Conservation (phyloP, 2,329 filamentous ascomycete genomes). For the Cladosporium colombiae region DNA sequence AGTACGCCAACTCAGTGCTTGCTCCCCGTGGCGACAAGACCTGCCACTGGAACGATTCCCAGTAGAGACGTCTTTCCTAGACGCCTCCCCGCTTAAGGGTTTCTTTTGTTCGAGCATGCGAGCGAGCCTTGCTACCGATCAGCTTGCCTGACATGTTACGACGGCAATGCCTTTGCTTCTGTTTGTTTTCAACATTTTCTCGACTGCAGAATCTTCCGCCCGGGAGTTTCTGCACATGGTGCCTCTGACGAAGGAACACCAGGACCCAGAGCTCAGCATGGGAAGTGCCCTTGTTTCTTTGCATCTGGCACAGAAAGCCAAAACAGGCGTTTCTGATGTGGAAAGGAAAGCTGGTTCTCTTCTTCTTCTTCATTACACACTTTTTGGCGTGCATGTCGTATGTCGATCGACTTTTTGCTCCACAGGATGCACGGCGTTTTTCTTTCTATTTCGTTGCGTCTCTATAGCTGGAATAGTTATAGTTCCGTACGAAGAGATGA, state of each 20-base stretch:
- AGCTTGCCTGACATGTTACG: not conserved
- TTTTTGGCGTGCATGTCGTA: slow-evolving; percentile 9
- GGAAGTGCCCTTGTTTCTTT: slow-evolving; percentile 1
- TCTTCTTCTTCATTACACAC: slow-evolving; percentile 20
- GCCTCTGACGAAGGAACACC: not conserved
- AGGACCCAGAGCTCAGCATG: slow-evolving; percentile 18
- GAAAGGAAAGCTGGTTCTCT: slow-evolving; percentile 16
- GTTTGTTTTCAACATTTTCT: slow-evolving; percentile 5
- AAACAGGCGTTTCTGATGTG: slow-evolving; percentile 11
- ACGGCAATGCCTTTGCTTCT: slow-evolving; percentile 20
- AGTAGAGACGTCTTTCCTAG: slow-evolving; percentile 1
- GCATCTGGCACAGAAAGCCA: slow-evolving; percentile 17
- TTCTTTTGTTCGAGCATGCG: slow-evolving; percentile 12
- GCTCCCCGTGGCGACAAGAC: slow-evolving; percentile 35
- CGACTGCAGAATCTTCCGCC: not conserved
- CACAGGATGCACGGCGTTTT: slow-evolving; percentile 10
- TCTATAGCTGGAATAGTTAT: slow-evolving; percentile 3
- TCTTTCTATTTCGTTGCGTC: not conserved
- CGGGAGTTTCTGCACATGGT: slow-evolving; percentile 9
- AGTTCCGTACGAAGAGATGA: not conserved
- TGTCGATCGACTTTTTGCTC: not conserved
- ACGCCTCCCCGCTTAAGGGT: not conserved
- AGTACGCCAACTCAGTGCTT: slow-evolving; percentile 56
- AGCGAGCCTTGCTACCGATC: slow-evolving; percentile 13
- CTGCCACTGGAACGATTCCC: slow-evolving; percentile 35